Percentiles rank a stretch among this genome's conserved stretches.
Evolutionary conservation across 345 rosid genomes (phyloP).

Genomic region (Theobroma cacao): DNA sequence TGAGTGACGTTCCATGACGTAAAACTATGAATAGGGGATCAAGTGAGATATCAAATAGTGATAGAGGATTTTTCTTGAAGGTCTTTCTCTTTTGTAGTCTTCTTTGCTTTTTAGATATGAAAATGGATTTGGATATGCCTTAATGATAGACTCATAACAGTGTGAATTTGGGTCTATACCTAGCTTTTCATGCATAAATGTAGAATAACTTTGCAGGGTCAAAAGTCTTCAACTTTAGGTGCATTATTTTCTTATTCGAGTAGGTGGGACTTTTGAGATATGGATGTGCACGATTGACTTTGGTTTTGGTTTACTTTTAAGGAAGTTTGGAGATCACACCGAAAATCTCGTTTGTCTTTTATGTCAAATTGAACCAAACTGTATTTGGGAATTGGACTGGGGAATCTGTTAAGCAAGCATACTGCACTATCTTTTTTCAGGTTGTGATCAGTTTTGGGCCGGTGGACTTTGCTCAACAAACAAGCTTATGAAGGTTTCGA

Average conservation of each 20-base stretch:
- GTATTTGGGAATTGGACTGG: too few species aligned
- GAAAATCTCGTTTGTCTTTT: neutral
- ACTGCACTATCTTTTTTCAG: neutral
- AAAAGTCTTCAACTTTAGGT: neutral
- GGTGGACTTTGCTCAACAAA: neutral
- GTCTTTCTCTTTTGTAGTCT: neutral
- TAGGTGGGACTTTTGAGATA: neutral
- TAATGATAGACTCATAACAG: too few species aligned
- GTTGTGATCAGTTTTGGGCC: neutral
- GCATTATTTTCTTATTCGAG: neutral
- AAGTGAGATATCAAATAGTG: too few species aligned
- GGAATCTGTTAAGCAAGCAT: neutral
- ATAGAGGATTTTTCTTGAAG: too few species aligned
- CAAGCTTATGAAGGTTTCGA: too few species aligned
- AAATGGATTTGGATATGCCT: neutral
- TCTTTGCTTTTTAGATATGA: neutral
- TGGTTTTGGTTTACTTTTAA: neutral
- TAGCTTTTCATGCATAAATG: neutral
- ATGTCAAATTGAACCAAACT: too few species aligned
- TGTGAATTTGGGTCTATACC: too few species aligned
- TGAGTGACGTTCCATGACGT: too few species aligned
- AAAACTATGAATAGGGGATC: too few species aligned
- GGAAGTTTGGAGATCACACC: neutral
- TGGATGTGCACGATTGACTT: constrained; percentile 2
- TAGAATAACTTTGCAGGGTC: neutral